Evolutionary conservation across 2,329 filamentous ascomycete genomes (phyloP).

Genomic region (Falciphora oryzae): DNA sequence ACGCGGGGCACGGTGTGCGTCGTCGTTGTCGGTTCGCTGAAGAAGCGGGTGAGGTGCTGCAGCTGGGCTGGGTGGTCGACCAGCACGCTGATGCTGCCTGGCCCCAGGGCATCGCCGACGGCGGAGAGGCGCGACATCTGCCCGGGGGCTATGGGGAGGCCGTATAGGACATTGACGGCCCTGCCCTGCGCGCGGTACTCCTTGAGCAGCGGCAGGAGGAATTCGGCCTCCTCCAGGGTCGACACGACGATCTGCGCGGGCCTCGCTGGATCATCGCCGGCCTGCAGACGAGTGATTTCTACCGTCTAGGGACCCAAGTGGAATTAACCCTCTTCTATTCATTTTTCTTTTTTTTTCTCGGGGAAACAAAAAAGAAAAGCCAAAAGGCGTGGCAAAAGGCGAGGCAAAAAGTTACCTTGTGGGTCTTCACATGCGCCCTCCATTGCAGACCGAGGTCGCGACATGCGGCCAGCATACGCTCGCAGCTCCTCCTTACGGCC

Average conservation of each 20-base stretch:
- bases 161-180: conserved; percentile 51
- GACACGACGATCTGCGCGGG: conserved; percentile 63
- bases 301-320: conserved; percentile 40
- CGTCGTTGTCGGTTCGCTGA: neutral
- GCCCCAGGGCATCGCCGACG: conserved; percentile 50
- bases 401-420: conserved; percentile 52
- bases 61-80: conserved; percentile 64
- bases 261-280: conserved; percentile 44
- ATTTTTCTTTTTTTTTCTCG: neutral
- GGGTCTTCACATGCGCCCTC: conserved; percentile 76
- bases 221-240: conserved; percentile 69
- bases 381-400: neutral
- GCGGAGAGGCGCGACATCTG: conserved; percentile 52
- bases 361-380: neutral
- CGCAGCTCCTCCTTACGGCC: conserved; percentile 62
- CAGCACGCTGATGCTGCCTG: conserved; percentile 55
- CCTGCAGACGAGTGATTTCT: conserved; percentile 62
- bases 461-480: conserved; percentile 28
- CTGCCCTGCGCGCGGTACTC: conserved; percentile 39
- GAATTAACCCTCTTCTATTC: conserved; percentile 23
- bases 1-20: conserved; percentile 39
- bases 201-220: conserved; percentile 53
- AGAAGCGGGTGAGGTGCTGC: conserved; percentile 1
- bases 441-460: conserved; percentile 37
- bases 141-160: conserved; percentile 61